Evolutionary conservation across 1,139 yeast species (phyloP).

Genomic region (Yamadazyma trypodendri): DNA sequence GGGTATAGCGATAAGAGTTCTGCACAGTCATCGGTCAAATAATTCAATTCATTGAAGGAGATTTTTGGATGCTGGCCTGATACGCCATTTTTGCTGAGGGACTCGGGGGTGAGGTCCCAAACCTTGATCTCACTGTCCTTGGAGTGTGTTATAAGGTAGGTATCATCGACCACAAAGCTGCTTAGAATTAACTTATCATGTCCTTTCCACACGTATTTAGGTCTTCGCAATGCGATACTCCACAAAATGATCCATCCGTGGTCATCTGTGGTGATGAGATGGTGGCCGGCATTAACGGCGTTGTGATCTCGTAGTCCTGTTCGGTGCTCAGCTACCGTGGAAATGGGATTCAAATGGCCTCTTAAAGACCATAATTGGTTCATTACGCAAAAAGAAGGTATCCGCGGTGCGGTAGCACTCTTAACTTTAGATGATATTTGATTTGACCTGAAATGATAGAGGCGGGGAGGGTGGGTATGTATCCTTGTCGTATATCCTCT

Average conservation of each 20-base stretch:
- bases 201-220: constrained; percentile 44
- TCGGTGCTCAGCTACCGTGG: constrained; percentile 7
- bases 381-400: too few species aligned
- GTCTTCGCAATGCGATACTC: constrained; percentile 31
- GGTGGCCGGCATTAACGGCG: constrained; percentile 5
- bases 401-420: too few species aligned
- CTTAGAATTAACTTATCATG: constrained; percentile 49
- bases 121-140: constrained; percentile 51
- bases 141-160: constrained; percentile 50
- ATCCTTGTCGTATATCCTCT: too few species aligned
- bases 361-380: constrained; percentile 19
- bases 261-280: constrained; percentile 41
- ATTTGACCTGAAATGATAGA: too few species aligned
- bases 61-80: constrained; percentile 12
- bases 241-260: constrained; percentile 52
- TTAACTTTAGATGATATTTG: too few species aligned
- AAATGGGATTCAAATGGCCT: constrained; percentile 20
- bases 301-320: neutral
- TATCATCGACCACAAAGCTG: constrained; percentile 31
- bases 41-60: constrained; percentile 12
- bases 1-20: constrained; percentile 15
- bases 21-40: constrained; percentile 11
- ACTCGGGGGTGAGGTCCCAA: constrained; percentile 36
- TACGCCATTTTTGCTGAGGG: neutral
- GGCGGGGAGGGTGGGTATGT: too few species aligned